These are phyloP conservation scores for Paecilomyces variotii DNA, from an alignment of 2,329 filamentous ascomycete genomes.

Conservation along the genomic window DNA sequence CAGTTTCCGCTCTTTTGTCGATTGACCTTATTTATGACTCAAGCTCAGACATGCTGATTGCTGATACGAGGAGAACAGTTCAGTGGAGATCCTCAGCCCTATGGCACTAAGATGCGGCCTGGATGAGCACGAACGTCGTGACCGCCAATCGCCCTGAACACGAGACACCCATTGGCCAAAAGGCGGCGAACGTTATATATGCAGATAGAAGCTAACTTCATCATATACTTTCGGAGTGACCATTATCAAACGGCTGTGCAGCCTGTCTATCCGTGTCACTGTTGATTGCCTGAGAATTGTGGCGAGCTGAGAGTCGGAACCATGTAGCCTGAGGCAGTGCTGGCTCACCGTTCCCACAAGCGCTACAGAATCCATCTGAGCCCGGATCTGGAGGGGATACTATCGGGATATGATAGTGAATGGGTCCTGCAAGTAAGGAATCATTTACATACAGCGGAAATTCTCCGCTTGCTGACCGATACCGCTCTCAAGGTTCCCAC, in stretches of 20 bases:
- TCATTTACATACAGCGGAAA: not conserved
- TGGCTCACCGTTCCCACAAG: not conserved
- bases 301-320: not conserved
- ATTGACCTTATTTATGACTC: not conserved
- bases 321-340: not conserved
- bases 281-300: not conserved
- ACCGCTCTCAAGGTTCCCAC: not conserved
- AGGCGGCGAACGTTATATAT: not conserved
- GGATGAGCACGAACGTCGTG: not conserved
- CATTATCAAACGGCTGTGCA: not conserved
- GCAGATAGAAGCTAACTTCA: not conserved
- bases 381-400: not conserved
- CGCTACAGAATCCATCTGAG: not conserved
- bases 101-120: not conserved
- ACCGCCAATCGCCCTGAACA: not conserved
- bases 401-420: not conserved
- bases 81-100: not conserved
- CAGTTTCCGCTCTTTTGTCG: not conserved
- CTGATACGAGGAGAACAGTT: not conserved
- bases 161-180: not conserved
- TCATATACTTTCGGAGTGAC: not conserved
- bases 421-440: not conserved
- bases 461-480: not conserved
- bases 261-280: not conserved
- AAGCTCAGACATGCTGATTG: not conserved